Conservation (phyloP, 352 stramenopile species). For the Thalassiosira mediterranea region DNA sequence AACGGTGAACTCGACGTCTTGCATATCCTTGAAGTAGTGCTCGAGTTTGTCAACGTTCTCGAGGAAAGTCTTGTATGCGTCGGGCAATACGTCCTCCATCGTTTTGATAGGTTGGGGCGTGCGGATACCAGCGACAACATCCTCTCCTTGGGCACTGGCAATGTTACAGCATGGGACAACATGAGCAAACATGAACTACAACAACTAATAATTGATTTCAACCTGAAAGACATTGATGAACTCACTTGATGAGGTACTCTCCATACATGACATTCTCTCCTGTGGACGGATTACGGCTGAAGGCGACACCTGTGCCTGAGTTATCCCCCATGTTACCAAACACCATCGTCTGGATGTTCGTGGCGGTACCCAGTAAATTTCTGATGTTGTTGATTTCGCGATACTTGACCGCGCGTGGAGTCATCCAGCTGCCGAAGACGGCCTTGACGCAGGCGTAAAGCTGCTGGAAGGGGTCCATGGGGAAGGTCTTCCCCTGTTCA, state of each 20-base stretch:
- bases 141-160: conserved; percentile 69
- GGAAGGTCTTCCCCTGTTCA: conserved; percentile 62
- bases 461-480: conserved; percentile 77
- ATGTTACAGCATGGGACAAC: neutral
- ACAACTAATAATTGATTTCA: too few species aligned
- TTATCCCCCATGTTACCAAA: conserved; percentile 81
- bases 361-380: conserved; percentile 79
- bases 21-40: conserved; percentile 80
- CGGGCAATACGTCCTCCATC: conserved; percentile 71
- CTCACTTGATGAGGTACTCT: conserved; percentile 82
- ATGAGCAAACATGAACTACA: neutral
- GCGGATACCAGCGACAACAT: conserved; percentile 86
- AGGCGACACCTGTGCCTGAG: conserved; percentile 77
- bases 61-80: conserved; percentile 81
- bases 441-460: conserved; percentile 72
- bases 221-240: too few species aligned
- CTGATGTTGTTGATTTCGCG: conserved; percentile 83
- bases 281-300: conserved; percentile 81
- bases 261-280: conserved; percentile 80
- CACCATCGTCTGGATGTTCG: conserved; percentile 83
- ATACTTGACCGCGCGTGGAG: conserved; percentile 82
- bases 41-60: conserved; percentile 78
- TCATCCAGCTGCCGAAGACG: conserved; percentile 86
- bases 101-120: conserved; percentile 78
- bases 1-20: conserved; percentile 88